phyloP scores from a whole-genome alignment of 2,329 filamentous ascomycete species.

The Clathrospora elynae region DNA sequence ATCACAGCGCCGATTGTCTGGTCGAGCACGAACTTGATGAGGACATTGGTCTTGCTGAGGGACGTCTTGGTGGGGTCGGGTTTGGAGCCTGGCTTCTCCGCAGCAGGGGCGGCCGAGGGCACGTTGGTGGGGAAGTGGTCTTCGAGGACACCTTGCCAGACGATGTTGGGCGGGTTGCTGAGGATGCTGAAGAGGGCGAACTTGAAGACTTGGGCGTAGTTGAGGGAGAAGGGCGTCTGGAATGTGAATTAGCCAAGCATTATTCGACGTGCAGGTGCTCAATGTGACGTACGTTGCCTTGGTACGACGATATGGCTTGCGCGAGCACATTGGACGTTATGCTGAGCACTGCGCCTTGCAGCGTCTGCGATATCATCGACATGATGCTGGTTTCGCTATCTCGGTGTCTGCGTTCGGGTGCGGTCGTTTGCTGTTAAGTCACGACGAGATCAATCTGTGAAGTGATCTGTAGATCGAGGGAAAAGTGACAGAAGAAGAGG shows the following conservation, averaged over 20 bases:
- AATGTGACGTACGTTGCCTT: slow-evolving; percentile 57
- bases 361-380: slow-evolving; percentile 45
- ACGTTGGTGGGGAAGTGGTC: slow-evolving; percentile 68
- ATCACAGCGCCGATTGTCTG: slow-evolving; percentile 68
- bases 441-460: too few relatives aligned
- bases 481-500: not conserved
- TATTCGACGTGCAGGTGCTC: not conserved
- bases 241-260: slow-evolving; percentile 11
- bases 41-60: slow-evolving; percentile 66
- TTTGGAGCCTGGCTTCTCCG: slow-evolving; percentile 40
- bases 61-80: slow-evolving; percentile 33
- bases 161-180: slow-evolving; percentile 79
- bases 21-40: slow-evolving; percentile 70
- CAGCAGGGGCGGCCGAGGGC: slow-evolving; percentile 30
- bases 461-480: not conserved
- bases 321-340: slow-evolving; percentile 74
- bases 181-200: slow-evolving; percentile 76
- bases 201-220: slow-evolving; percentile 72
- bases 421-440: too few relatives aligned
- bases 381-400: slow-evolving; percentile 22
- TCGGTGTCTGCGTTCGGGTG: too few relatives aligned
- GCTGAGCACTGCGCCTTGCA: slow-evolving; percentile 69
- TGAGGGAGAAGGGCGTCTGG: slow-evolving; percentile 65
- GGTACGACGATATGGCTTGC: slow-evolving; percentile 70
- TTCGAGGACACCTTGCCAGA: slow-evolving; percentile 85